Percentiles rank a stretch among this genome's conserved stretches.
Evolutionary conservation across 495 filamentous ascomycete species (phyloP).

Genomic region (Aspergillus olivimuriae): DNA sequence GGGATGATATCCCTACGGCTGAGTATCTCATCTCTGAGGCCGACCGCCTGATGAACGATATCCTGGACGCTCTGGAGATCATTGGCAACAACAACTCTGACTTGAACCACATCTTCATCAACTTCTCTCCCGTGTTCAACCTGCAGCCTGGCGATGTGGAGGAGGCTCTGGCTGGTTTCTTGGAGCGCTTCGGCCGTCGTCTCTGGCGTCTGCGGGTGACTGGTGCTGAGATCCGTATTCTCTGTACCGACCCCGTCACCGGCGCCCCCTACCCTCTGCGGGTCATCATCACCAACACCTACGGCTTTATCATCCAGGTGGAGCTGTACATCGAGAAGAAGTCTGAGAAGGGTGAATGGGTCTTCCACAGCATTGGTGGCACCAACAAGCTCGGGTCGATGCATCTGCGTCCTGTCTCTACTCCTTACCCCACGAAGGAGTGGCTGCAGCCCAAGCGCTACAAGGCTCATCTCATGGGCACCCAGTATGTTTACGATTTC

Average conservation of each 20-base stretch:
- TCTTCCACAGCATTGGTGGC: conserved; percentile 96
- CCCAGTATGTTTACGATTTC: conserved; percentile 99
- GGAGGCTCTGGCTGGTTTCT: conserved; percentile 87
- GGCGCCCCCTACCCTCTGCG: conserved; percentile 87
- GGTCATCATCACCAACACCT: conserved; percentile 97
- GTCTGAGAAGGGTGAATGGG: conserved; percentile 93
- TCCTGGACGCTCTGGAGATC: conserved; percentile 94
- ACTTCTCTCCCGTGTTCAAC: conserved; percentile 94
- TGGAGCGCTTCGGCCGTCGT: conserved; percentile 92
- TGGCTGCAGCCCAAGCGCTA: conserved; percentile 98
- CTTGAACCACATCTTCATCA: conserved; percentile 99
- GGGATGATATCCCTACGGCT: conserved; percentile 93
- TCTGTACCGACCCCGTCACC: conserved; percentile 84
- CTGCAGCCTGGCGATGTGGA: conserved; percentile 86
- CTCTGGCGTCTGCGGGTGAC: conserved; percentile 96
- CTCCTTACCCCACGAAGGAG: conserved; percentile 96
- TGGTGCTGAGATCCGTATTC: conserved; percentile 95
- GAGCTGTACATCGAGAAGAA: conserved; percentile 97
- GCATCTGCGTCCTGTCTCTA: conserved; percentile 84
- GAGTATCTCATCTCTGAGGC: conserved; percentile 98
- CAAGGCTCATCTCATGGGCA: conserved; percentile 98
- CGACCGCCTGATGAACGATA: conserved; percentile 93
- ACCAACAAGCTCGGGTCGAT: conserved; percentile 92
- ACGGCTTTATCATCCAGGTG: conserved; percentile 96
- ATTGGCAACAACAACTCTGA: conserved; percentile 99